A percentile compares a stretch with the other conserved stretches of the same genome.
These are phyloP conservation scores for Suaeda aralocaspica DNA, from an alignment of 148 eudicot genomes.

Conservation along the genomic window DNA sequence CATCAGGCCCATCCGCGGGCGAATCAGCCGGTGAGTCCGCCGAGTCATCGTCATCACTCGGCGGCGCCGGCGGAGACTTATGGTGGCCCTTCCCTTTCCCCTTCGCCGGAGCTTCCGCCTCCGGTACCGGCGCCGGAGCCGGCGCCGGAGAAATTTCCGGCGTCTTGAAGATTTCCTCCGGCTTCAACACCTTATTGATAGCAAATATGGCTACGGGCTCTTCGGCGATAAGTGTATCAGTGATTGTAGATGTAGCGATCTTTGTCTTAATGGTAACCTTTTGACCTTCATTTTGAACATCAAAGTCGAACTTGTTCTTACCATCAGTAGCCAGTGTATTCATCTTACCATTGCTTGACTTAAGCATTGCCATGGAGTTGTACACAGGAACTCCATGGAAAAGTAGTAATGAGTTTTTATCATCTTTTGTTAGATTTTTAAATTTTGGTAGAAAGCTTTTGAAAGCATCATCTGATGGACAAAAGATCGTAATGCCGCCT, in stretches of 20 bases:
- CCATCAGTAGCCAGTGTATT: conserved; percentile 93
- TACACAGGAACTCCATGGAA: conserved; percentile 79
- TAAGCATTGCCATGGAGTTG: conserved; percentile 52
- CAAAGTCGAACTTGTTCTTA: conserved; percentile 52
- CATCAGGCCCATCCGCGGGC: conserved; percentile 54
- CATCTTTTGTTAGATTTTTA: conserved; percentile 57
- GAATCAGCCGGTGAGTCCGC: conserved; percentile 41
- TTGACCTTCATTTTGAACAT: conserved; percentile 81
- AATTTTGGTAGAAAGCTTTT: conserved; percentile 58
- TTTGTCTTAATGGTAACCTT: conserved; percentile 59
- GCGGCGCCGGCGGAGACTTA: conserved; percentile 42
- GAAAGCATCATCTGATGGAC: conserved; percentile 75
- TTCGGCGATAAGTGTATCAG: conserved; percentile 59
- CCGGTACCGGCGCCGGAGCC: conserved; percentile 85
- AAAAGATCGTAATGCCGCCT: conserved; percentile 78
- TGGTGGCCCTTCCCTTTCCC: conserved; percentile 47
- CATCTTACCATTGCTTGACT: conserved; percentile 71
- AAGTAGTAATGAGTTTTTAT: conserved; percentile 56
- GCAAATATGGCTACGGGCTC: conserved; percentile 66
- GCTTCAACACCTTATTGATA: conserved; percentile 65
- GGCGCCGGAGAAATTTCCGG: conserved; percentile 56
- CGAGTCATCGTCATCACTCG: conserved; percentile 21
- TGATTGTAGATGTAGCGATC: conserved; percentile 54
- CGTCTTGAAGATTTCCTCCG: conserved; percentile 71
- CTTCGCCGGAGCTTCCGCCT: conserved; percentile 36